A percentile compares a stretch with the other conserved stretches of the same genome.
Evolutionary conservation across 148 eudicot genomes (phyloP).

Genomic region (Rhododendron molle): DNA sequence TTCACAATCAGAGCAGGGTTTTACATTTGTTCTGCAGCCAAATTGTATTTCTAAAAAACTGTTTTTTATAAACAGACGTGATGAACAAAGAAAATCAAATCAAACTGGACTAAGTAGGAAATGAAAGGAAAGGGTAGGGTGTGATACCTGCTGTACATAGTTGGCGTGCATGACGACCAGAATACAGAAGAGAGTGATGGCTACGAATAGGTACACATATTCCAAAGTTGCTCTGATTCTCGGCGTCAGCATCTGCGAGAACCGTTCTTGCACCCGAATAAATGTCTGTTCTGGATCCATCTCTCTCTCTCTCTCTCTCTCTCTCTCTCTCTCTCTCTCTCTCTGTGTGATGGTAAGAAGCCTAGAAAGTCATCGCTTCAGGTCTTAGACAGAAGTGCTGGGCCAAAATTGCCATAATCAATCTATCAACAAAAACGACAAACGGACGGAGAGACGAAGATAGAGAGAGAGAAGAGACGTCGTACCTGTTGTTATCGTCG

Average conservation of each 20-base stretch:
- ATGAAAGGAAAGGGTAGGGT: neutral
- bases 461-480: neutral
- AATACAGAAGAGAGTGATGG: slow-evolving; percentile 74
- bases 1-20: neutral
- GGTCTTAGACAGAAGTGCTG: neutral
- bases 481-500: neutral
- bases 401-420: neutral
- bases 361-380: no score
- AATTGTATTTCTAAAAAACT: neutral
- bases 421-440: neutral
- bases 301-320: slow-evolving; percentile 1
- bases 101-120: neutral
- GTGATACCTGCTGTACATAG: slow-evolving; percentile 84
- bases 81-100: neutral
- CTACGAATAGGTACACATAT: slow-evolving; percentile 63
- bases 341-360: no score
- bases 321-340: no score
- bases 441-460: neutral
- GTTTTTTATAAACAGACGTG: neutral
- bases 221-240: slow-evolving; percentile 63
- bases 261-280: slow-evolving; percentile 92
- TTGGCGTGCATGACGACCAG: slow-evolving; percentile 99
- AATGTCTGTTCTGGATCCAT: slow-evolving; percentile 97
- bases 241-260: slow-evolving; percentile 73
- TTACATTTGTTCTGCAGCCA: neutral